These are phyloP conservation scores for Lactarius akahatsu DNA, from an alignment of 768 basidiomycete genomes.

Conservation along the genomic window DNA sequence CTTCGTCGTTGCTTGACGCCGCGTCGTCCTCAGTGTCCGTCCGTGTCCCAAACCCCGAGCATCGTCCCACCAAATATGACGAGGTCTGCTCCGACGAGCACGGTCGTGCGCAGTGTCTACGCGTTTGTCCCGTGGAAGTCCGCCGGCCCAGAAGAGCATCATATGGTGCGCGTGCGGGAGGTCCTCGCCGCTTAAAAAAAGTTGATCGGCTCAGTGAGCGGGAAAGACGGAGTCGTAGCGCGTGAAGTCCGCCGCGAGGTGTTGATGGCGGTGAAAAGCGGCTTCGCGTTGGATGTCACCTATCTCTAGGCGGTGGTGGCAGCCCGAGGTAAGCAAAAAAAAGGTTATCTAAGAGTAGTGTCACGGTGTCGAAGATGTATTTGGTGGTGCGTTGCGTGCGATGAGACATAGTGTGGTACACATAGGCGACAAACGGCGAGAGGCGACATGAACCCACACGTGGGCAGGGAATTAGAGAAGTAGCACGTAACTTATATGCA, in stretches of 20 bases:
- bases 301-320: constrained; percentile 63
- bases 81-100: constrained; percentile 91
- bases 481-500: constrained; percentile 85
- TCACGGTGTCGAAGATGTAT: constrained; percentile 92
- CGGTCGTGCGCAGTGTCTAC: constrained; percentile 86
- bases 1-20: constrained; percentile 53
- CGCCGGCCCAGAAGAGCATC: constrained; percentile 99
- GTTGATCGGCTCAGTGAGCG: constrained; percentile 92
- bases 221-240: constrained; percentile 97
- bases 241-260: constrained; percentile 81
- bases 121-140: constrained; percentile 95
- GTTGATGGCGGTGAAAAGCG: constrained; percentile 85
- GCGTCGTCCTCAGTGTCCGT: constrained; percentile 70
- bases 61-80: constrained; percentile 96
- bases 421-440: constrained; percentile 92
- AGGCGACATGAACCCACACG: constrained; percentile 96
- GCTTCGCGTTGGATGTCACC: constrained; percentile 81
- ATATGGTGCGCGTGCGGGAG: constrained; percentile 52
- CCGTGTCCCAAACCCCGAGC: constrained; percentile 93
- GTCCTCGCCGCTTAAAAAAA: constrained; percentile 49
- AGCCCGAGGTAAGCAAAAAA: constrained; percentile 97
- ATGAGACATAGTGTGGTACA: constrained; percentile 99
- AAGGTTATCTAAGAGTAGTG: constrained; percentile 95
- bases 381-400: constrained; percentile 91
- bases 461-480: constrained; percentile 90